Evolutionary conservation across 306 rosid genomes (phyloP).

Genomic region (Cicer arietinum): DNA sequence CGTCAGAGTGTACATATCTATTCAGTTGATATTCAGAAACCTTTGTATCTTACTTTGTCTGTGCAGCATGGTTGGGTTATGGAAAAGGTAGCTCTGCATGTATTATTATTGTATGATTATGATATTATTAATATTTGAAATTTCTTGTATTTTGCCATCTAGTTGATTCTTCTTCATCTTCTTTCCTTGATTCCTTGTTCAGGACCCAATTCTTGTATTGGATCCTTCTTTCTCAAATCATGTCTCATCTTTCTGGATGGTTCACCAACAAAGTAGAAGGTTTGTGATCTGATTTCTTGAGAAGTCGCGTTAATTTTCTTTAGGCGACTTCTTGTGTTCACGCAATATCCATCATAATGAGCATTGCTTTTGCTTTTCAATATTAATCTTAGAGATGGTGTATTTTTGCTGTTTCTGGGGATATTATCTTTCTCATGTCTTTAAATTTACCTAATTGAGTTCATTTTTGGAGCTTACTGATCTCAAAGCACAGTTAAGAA

Average conservation of each 20-base stretch:
- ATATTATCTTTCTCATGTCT: background rate
- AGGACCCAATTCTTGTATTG: constrained; percentile 86
- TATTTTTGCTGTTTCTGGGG: constrained; percentile 28
- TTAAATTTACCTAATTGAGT: background rate
- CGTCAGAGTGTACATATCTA: constrained; percentile 78
- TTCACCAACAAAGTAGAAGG: constrained; percentile 86
- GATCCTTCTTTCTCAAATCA: constrained; percentile 73
- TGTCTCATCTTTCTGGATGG: constrained; percentile 87
- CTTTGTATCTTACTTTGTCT: constrained; percentile 73
- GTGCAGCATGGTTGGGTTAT: constrained; percentile 90
- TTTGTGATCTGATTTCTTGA: constrained; percentile 45
- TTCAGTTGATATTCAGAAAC: constrained; percentile 86
- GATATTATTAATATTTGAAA: background rate
- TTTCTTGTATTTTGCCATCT: constrained; percentile 21
- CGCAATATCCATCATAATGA: background rate
- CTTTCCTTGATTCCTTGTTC: constrained; percentile 44
- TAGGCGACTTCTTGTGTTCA: background rate
- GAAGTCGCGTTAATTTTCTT: constrained; percentile 5
- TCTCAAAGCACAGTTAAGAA: background rate
- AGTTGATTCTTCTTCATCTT: background rate
- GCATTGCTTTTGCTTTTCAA: constrained; percentile 23
- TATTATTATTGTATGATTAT: background rate
- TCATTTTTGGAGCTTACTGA: constrained; percentile 11
- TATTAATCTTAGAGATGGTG: background rate
- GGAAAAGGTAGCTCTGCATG: constrained; percentile 75